Evolutionary conservation across 1,139 yeast genomes (phyloP), one percentile per base, ranked within the genome.

Genomic region (Yamadazyma aaseri): DNA sequence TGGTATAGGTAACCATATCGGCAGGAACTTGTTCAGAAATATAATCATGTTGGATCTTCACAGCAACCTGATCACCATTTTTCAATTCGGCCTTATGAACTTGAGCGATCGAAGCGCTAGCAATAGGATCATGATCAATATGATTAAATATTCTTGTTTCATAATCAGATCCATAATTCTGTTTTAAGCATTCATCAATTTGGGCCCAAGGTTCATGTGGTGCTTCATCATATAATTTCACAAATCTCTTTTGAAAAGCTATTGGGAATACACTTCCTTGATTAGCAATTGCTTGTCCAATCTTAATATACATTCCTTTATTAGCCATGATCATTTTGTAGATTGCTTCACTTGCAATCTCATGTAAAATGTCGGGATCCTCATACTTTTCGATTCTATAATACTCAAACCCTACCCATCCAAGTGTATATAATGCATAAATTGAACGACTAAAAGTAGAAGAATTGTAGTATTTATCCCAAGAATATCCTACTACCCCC

Each of bases 261-360:
- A 65, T 55, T 1, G 95, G 95, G 48, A 85, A 76, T 42, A 81
- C 63, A 10, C 71, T 61, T 1, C 85, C 83, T 49, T 82, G 89
- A 48, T 82, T 76, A 12, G 89, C 89, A 26, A 82, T 73, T 24
- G 85, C 81, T 60, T 82, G 90, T 25, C 90, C 90, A 46, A 82
- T 56, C 55, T 85, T 85, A 50, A 85, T 80, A 51, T 81, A 85
- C 13, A 85, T 64, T 1, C 95, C 94, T 49, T 79, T 81, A 51
- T 85, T 85, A 3, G 57, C 55, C 41, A 63, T 58, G 38, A 85
- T 54, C 47, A 84, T 56, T 28, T 72, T 56, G 44, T 75, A 68
- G 25, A 85, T 55, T 31, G 76, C 56, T 29, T 76, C 73, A 3
- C 92, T 76, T 20, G 79, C 75, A 17, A 75, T 56, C 39, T 76